These are phyloP conservation scores for Cordyceps pruinosa DNA, from an alignment of 2,329 filamentous ascomycete genomes.

Conservation along the genomic window DNA sequence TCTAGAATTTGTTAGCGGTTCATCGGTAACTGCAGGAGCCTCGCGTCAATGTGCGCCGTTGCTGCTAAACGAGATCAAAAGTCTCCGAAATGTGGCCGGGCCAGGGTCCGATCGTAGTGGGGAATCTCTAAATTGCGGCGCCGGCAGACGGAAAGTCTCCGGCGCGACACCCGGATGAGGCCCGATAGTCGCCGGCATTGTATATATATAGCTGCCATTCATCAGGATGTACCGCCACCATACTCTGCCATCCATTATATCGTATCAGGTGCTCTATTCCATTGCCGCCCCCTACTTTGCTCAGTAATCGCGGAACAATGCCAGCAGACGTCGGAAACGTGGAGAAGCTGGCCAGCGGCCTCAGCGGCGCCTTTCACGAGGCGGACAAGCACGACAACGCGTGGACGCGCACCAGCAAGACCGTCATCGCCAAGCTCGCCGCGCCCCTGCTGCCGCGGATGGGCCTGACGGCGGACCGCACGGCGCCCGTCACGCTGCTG, in stretches of 20 bases:
- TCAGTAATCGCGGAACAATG: not conserved
- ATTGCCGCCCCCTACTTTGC: not conserved
- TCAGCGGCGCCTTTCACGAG: slow-evolving; percentile 3
- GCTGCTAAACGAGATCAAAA: not conserved
- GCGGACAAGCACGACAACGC: not conserved
- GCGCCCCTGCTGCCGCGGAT: slow-evolving; percentile 5
- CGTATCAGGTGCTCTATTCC: not conserved
- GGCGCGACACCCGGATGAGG: not conserved
- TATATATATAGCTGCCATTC: not conserved
- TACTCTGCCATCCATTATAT: not conserved
- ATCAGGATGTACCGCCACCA: too few relatives aligned
- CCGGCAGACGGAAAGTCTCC: not conserved
- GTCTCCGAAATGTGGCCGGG: slow-evolving; percentile 8
- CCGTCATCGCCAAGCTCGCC: slow-evolving; percentile 4
- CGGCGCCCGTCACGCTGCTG: slow-evolving; percentile 33
- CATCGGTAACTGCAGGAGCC: too few relatives aligned
- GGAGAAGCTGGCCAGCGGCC: not conserved
- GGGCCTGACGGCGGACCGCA: slow-evolving; percentile 6
- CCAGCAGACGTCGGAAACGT: not conserved
- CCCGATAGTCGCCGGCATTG: slow-evolving; percentile 4
- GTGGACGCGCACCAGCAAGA: slow-evolving; percentile 3
- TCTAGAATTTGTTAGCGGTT: too few relatives aligned
- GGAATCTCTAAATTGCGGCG: not conserved
- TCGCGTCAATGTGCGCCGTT: not conserved
- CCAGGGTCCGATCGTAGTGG: not conserved